Conservation (phyloP, 805 yeast species). For the Saccharomycopsis oosterbeekiorum region DNA sequence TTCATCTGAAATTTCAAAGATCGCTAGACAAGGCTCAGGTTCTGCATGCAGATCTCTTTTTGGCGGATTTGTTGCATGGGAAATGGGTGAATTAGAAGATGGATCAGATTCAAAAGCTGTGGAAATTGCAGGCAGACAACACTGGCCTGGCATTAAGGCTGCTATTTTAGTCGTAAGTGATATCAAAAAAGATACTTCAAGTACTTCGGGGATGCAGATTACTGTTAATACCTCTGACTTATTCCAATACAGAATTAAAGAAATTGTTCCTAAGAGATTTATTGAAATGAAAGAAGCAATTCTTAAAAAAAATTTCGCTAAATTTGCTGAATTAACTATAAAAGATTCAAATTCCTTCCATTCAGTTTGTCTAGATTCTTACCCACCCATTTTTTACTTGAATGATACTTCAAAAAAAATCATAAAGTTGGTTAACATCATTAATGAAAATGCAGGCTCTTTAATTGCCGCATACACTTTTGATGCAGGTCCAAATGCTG, state of each 20-base stretch:
- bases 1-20: constrained; percentile 74
- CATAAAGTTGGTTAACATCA: constrained; percentile 56
- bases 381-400: constrained; percentile 90
- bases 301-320: constrained; percentile 57
- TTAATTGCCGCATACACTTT: constrained; percentile 89
- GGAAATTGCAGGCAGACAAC: constrained; percentile 70
- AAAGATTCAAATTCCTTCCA: constrained; percentile 95
- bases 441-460: constrained; percentile 54
- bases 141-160: constrained; percentile 93
- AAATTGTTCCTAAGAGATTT: constrained; percentile 82
- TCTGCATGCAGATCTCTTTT: constrained; percentile 95
- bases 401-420: constrained; percentile 83
- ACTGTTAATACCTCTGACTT: constrained; percentile 86
- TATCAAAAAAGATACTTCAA: constrained; percentile 87
- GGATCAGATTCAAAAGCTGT: constrained; percentile 96
- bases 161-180: constrained; percentile 88
- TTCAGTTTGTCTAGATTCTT: constrained; percentile 92
- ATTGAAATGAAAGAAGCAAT: constrained; percentile 75
- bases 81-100: constrained; percentile 68
- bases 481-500: constrained; percentile 99
- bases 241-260: constrained; percentile 66
- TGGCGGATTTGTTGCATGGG: constrained; percentile 99
- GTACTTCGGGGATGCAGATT: constrained; percentile 93
- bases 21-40: constrained; percentile 98
- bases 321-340: constrained; percentile 89